These are phyloP conservation scores for Tricladium varicosporioides DNA, from an alignment of 2,329 filamentous ascomycete genomes.

Conservation along the genomic window DNA sequence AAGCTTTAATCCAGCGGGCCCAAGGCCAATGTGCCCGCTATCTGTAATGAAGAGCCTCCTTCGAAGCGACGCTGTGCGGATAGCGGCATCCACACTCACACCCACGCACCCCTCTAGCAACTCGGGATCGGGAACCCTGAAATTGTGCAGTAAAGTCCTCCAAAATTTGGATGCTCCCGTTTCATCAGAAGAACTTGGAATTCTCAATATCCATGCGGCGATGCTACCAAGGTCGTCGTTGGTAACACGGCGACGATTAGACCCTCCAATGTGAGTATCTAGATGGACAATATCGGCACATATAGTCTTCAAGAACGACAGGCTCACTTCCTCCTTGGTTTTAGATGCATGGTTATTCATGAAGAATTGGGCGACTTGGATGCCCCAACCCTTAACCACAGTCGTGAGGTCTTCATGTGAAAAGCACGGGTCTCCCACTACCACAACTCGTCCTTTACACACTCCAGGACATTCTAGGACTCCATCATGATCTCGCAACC, in stretches of 20 bases:
- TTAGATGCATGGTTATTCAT: no score
- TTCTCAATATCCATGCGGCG: not conserved
- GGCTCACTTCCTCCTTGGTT: no score
- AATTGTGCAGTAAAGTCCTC: no score
- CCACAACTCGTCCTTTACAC: not conserved
- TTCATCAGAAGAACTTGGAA: no score
- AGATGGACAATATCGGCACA: not conserved
- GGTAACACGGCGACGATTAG: not conserved
- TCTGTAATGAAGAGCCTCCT: constrained; percentile 13
- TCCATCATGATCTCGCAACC: no score
- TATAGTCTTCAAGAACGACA: not conserved
- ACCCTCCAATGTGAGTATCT: not conserved
- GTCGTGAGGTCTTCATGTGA: not conserved
- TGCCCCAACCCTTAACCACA: not conserved
- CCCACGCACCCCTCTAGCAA: no score
- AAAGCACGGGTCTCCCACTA: not conserved
- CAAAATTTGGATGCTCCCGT: no score
- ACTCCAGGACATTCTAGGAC: no score
- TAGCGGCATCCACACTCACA: not conserved
- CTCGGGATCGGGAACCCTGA: no score
- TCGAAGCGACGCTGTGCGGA: not conserved
- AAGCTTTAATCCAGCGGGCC: not conserved
- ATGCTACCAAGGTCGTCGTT: not conserved
- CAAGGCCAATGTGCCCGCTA: constrained; percentile 11
- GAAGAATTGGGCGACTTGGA: no score